These are phyloP conservation scores for Populus trichocarpa DNA, from an alignment of 441 rosid species.

Conservation along the genomic window DNA sequence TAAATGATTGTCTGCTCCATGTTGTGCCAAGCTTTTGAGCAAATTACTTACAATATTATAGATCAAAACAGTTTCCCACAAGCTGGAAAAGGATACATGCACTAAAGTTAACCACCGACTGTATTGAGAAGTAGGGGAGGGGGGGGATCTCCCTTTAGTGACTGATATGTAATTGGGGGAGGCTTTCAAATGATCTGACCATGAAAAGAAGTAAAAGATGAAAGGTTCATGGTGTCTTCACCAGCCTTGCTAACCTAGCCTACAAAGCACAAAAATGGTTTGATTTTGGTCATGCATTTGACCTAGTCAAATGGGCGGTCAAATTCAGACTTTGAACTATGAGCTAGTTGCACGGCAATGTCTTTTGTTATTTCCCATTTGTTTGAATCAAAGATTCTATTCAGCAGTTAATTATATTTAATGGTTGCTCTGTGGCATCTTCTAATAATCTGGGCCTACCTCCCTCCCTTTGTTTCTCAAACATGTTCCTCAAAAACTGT, in stretches of 20 bases:
- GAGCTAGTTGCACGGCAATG: neutral
- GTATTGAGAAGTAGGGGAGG: neutral
- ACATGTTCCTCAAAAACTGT: slow-evolving; percentile 10
- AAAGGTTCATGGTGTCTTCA: slow-evolving; percentile 22
- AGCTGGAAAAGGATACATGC: slow-evolving; percentile 18
- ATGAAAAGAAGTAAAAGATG: slow-evolving; percentile 30
- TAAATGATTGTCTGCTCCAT: neutral
- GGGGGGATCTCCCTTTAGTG: slow-evolving; percentile 16
- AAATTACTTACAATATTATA: too few species aligned
- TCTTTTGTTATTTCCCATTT: neutral
- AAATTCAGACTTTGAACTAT: neutral
- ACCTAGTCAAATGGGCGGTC: neutral
- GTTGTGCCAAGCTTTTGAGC: neutral
- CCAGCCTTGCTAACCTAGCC: neutral
- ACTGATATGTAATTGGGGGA: slow-evolving; percentile 5
- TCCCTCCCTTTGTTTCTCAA: neutral
- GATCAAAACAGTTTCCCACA: neutral
- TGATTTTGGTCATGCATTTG: neutral
- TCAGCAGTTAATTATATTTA: neutral
- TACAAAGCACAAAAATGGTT: neutral
- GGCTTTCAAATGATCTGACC: slow-evolving; percentile 12
- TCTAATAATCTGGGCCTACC: neutral
- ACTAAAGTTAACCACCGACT: neutral
- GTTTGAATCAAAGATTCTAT: neutral
- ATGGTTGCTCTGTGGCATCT: neutral